A percentile compares a stretch with the other conserved stretches of the same genome.
Evolutionary conservation across 257 asterid species (phyloP).

Genomic region (Solanum bukasovii): DNA sequence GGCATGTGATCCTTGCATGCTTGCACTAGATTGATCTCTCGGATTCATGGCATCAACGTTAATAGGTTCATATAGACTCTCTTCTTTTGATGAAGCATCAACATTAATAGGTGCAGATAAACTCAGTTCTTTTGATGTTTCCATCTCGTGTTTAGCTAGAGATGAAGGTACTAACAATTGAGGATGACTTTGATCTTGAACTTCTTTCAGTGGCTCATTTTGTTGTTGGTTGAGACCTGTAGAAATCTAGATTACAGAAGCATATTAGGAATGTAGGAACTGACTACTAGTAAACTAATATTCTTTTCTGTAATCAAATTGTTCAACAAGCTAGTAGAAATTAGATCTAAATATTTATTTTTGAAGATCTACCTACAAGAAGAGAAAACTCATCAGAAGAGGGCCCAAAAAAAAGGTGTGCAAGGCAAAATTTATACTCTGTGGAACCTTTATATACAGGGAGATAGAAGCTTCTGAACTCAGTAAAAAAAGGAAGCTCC

Average conservation of each 20-base stretch:
- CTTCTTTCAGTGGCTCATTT: conserved; percentile 24
- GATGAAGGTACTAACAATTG: conserved; percentile 34
- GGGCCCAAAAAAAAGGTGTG: neutral
- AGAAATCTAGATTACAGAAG: conserved; percentile 32
- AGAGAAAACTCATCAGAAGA: neutral
- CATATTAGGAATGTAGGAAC: conserved; percentile 9
- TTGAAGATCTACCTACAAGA: neutral
- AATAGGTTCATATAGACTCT: conserved; percentile 14
- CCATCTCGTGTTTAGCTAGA: conserved; percentile 19
- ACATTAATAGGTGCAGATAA: conserved; percentile 20
- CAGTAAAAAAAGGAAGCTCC: neutral
- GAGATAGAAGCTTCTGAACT: neutral
- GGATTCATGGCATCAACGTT: conserved; percentile 30
- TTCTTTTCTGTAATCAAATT: neutral
- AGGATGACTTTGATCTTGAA: conserved; percentile 42
- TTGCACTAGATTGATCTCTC: conserved; percentile 11
- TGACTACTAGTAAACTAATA: neutral
- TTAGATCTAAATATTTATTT: neutral
- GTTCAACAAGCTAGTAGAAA: neutral
- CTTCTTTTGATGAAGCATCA: conserved; percentile 15
- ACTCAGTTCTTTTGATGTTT: conserved; percentile 7
- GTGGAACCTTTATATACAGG: neutral
- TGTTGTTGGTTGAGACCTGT: conserved; percentile 37
- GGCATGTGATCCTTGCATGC: conserved; percentile 36
- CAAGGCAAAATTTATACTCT: neutral